These are phyloP conservation scores for Colletotrichum cereale DNA, from an alignment of 2,329 filamentous ascomycete genomes.

Conservation along the genomic window DNA sequence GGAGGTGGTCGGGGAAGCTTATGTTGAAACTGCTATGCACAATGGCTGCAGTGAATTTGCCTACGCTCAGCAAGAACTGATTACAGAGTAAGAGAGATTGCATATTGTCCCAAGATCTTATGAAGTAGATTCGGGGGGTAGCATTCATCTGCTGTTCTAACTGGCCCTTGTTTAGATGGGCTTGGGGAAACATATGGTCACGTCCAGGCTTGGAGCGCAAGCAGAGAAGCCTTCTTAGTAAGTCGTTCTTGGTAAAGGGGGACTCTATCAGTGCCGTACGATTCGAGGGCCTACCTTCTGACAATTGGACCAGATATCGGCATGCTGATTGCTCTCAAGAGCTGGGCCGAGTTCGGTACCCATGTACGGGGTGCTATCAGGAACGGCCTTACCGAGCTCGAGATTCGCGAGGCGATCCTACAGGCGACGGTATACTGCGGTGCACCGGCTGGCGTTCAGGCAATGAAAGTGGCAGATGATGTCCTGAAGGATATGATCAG, in stretches of 20 bases:
- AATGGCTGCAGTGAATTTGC: conserved; percentile 69
- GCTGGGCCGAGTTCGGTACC: conserved; percentile 68
- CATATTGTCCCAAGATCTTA: background rate
- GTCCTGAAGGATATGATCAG: conserved; percentile 45
- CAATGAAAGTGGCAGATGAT: conserved; percentile 45
- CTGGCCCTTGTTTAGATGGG: conserved; percentile 43
- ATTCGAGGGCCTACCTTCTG: background rate
- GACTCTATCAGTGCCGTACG: background rate
- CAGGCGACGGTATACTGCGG: conserved; percentile 58
- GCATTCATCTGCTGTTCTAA: background rate
- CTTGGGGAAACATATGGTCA: conserved; percentile 73
- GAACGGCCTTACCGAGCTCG: conserved; percentile 71
- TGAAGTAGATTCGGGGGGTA: background rate
- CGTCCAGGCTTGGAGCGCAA: conserved; percentile 71
- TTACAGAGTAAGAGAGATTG: conserved; percentile 62
- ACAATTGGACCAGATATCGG: conserved; percentile 59
- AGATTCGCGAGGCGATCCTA: conserved; percentile 64
- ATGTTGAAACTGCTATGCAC: conserved; percentile 67
- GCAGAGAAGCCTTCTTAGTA: conserved; percentile 67
- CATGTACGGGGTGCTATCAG: conserved; percentile 72
- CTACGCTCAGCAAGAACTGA: conserved; percentile 69
- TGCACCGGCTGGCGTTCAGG: conserved; percentile 56
- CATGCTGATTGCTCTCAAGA: conserved; percentile 73
- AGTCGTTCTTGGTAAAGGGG: background rate
- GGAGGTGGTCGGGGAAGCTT: conserved; percentile 68